phyloP scores from a whole-genome alignment of 108 stramenopile genomes.

The Skeletonema marinoi region DNA sequence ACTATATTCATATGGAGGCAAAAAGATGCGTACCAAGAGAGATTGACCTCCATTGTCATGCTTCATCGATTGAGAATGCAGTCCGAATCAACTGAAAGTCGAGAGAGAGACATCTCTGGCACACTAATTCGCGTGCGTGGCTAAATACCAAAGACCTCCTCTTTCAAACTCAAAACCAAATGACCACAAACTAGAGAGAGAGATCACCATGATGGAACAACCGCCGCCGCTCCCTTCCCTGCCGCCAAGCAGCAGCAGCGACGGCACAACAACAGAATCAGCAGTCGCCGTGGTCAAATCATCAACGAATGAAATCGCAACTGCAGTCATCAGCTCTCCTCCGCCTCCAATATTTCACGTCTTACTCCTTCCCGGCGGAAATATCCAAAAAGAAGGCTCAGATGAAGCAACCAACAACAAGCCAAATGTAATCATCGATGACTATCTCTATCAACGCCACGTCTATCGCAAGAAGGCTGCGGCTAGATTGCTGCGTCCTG shows the following conservation, averaged over 20 bases:
- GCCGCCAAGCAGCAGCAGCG: neutral
- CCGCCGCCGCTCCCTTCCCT: neutral
- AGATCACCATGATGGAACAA: neutral
- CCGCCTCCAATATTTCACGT: constrained; percentile 17
- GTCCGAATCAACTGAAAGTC: no score
- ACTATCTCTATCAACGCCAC: constrained; percentile 25
- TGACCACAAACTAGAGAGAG: neutral
- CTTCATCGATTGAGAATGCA: no score
- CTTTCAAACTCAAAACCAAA: no score
- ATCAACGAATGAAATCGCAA: neutral
- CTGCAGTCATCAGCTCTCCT: neutral
- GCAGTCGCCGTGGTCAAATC: neutral
- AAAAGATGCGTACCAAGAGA: no score
- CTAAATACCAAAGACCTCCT: no score
- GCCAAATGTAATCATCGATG: constrained; percentile 3
- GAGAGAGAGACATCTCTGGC: no score
- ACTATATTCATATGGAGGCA: no score
- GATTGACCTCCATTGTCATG: no score
- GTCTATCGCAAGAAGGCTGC: constrained; percentile 29
- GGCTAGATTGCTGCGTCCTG: neutral
- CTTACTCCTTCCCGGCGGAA: constrained; percentile 24
- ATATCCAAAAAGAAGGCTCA: constrained; percentile 4
- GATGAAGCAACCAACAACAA: neutral
- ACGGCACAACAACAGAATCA: neutral
- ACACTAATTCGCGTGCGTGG: no score